Conservation (phyloP, 106 monocot species). For the Triglochin maritima region DNA sequence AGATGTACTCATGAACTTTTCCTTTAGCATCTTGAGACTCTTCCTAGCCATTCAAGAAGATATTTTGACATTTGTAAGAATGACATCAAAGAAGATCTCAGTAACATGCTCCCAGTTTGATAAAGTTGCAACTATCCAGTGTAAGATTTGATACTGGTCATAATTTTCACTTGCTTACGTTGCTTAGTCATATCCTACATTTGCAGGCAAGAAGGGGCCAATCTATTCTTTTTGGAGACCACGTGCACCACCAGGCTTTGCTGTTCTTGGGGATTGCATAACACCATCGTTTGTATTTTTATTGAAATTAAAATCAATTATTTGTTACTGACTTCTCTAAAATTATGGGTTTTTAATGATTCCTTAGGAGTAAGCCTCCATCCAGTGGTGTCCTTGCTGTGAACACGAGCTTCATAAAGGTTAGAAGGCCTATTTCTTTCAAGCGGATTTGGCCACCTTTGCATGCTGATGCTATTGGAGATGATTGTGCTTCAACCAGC, state of each 20-base stretch:
- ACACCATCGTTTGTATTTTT: conserved; percentile 57
- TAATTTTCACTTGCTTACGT: background rate
- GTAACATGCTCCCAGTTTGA: conserved; percentile 87
- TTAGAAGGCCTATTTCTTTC: conserved; percentile 83
- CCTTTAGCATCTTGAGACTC: conserved; percentile 72
- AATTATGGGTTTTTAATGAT: background rate
- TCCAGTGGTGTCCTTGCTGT: conserved; percentile 87
- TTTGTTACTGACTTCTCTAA: conserved; percentile 4
- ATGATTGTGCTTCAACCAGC: conserved; percentile 8
- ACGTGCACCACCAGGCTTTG: conserved; percentile 93
- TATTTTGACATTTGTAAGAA: conserved; percentile 86
- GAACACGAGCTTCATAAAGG: conserved; percentile 74
- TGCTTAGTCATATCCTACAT: conserved; percentile 21
- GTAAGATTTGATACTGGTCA: conserved; percentile 23
- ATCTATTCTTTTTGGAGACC: conserved; percentile 91
- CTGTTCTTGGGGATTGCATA: conserved; percentile 91
- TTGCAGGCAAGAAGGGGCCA: conserved; percentile 23
- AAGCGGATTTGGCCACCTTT: conserved; percentile 52
- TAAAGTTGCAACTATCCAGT: conserved; percentile 62
- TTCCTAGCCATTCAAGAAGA: conserved; percentile 90
- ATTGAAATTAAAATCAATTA: background rate
- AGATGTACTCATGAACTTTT: conserved; percentile 87
- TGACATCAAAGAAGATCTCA: conserved; percentile 74
- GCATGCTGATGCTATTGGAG: conserved; percentile 3
- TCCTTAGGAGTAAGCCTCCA: conserved; percentile 76